phyloP scores from a whole-genome alignment of 2,329 filamentous ascomycete genomes.

The Pseudofabraea citricarpa region DNA sequence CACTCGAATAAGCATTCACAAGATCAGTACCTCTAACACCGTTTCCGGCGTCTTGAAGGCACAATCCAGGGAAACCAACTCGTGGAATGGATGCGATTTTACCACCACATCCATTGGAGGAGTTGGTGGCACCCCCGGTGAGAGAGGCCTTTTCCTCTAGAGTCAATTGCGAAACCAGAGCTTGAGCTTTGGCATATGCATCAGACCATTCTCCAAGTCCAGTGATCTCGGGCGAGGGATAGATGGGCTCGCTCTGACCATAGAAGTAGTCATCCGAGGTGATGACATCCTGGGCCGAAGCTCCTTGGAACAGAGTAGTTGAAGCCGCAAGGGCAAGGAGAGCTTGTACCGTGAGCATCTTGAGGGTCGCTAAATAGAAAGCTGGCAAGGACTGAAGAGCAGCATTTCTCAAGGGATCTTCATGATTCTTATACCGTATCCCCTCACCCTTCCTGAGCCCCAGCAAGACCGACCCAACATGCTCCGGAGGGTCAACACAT shows the following conservation, averaged over 20 bases:
- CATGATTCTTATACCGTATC: no score
- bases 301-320: no score
- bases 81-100: conserved; percentile 1
- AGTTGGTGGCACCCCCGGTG: conserved; percentile 32
- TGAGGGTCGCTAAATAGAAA: no score
- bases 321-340: no score
- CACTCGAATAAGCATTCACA: conserved; percentile 59
- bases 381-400: no score
- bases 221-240: conserved; percentile 25
- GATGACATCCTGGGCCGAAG: conserved; percentile 22
- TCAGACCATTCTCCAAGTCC: conserved; percentile 45
- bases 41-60: conserved; percentile 14
- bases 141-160: conserved; percentile 79
- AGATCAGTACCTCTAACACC: conserved; percentile 41
- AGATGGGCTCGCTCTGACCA: no score
- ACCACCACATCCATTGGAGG: background rate
- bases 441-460: no score
- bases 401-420: no score
- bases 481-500: no score
- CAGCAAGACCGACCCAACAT: conserved; percentile 1
- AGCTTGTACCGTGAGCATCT: no score
- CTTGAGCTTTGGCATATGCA: conserved; percentile 63
- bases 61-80: conserved; percentile 4
- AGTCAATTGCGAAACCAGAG: conserved; percentile 66
- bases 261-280: conserved; percentile 26